Percentiles rank a stretch among this genome's conserved stretches.
phyloP scores from a whole-genome alignment of 805 yeast species.

The Suhomyces sp. region DNA sequence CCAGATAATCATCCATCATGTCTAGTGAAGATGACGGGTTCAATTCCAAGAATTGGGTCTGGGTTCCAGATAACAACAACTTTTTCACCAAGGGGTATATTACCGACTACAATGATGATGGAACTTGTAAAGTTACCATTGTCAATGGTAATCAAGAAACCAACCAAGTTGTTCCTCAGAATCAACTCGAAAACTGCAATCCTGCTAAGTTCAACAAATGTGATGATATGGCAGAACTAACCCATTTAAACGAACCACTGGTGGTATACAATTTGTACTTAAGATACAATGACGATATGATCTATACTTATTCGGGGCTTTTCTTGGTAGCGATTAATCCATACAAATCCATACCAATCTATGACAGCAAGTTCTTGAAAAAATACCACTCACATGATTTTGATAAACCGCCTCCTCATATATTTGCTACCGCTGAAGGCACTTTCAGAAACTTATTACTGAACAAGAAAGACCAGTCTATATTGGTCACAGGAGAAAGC shows the following conservation, averaged over 20 bases:
- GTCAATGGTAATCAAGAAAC: conserved; percentile 41
- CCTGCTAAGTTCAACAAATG: conserved; percentile 89
- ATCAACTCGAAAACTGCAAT: conserved; percentile 62
- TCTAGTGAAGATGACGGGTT: conserved; percentile 29
- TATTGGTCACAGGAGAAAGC: conserved; percentile 96
- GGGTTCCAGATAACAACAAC: conserved; percentile 61
- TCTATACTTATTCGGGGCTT: conserved; percentile 92
- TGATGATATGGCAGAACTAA: conserved; percentile 92
- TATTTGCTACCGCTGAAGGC: conserved; percentile 83
- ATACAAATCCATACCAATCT: conserved; percentile 70
- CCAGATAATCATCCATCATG: conserved; percentile 7
- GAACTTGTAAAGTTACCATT: conserved; percentile 36
- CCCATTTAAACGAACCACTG: conserved; percentile 91
- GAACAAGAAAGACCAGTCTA: conserved; percentile 76
- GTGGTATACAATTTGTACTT: conserved; percentile 81
- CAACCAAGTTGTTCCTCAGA: conserved; percentile 40
- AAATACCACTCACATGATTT: conserved; percentile 46
- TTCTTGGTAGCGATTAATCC: conserved; percentile 96
- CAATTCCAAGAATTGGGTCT: conserved; percentile 60
- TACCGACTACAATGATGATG: conserved; percentile 39
- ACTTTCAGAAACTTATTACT: conserved; percentile 75
- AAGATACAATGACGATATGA: conserved; percentile 73
- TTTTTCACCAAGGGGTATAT: conserved; percentile 63
- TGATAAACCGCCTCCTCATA: conserved; percentile 68
- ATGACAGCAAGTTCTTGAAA: conserved; percentile 55